Evolutionary conservation across 139 green algal species (phyloP).

Genomic region (Parachlorella kessleri): DNA sequence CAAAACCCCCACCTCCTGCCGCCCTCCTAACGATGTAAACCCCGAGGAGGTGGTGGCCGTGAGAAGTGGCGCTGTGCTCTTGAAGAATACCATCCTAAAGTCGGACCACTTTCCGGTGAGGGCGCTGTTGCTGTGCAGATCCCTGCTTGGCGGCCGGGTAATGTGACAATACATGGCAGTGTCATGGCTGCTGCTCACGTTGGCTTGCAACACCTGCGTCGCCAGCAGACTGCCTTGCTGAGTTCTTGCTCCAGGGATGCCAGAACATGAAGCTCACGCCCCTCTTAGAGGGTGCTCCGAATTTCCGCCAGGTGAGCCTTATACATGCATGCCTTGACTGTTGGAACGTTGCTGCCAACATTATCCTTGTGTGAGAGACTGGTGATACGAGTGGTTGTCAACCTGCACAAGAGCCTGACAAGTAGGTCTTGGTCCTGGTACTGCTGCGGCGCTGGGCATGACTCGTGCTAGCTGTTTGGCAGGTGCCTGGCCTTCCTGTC

Average conservation of each 20-base stretch:
- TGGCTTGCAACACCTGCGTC: no score
- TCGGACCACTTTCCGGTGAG: constrained; percentile 15
- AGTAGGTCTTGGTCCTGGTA: no score
- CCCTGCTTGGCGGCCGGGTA: no score
- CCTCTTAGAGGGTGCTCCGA: constrained; percentile 90
- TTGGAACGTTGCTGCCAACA: not conserved
- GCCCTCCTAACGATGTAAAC: constrained; percentile 22
- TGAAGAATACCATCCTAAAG: constrained; percentile 92
- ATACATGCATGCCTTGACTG: not conserved
- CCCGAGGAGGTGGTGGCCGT: constrained; percentile 67
- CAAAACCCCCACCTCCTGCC: no score
- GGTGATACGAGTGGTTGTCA: not conserved
- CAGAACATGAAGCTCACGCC: constrained; percentile 92
- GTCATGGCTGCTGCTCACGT: no score
- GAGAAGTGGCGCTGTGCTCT: constrained; percentile 75
- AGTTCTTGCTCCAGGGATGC: constrained; percentile 58
- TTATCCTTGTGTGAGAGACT: no score
- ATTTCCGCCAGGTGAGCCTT: constrained; percentile 78
- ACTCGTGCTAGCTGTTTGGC: no score
- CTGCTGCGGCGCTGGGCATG: not conserved
- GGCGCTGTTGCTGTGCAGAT: no score
- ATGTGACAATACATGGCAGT: no score
- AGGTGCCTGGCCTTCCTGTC: constrained; percentile 86
- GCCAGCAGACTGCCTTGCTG: not conserved
- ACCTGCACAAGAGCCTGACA: not conserved